A percentile compares a stretch with the other conserved stretches of the same genome.
These are phyloP conservation scores for Amanita phalloides DNA, from an alignment of 768 basidiomycete species.

Conservation along the genomic window DNA sequence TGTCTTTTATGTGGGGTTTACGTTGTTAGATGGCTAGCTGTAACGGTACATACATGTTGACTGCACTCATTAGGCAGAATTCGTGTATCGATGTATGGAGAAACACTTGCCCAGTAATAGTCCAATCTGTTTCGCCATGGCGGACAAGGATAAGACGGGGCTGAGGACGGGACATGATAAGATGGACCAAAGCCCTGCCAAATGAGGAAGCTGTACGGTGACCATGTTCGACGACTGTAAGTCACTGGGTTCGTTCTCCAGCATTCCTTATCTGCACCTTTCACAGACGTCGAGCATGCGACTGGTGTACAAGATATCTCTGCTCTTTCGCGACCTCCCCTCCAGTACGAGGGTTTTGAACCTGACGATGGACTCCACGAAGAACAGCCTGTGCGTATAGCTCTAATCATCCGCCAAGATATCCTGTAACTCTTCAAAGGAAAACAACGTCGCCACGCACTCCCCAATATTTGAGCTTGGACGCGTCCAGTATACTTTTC, in stretches of 20 bases:
- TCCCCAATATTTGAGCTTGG: conserved; percentile 73
- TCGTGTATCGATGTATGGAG: neutral
- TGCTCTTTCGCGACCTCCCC: conserved; percentile 35
- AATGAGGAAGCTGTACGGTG: neutral
- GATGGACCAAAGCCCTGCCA: neutral
- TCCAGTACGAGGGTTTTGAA: conserved; percentile 89
- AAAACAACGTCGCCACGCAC: conserved; percentile 17
- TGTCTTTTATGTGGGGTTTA: conserved; percentile 38
- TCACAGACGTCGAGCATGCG: conserved; percentile 82
- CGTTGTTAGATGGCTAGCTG: neutral
- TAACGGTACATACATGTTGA: conserved; percentile 2
- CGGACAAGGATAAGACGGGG: conserved; percentile 74
- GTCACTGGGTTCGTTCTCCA: conserved; percentile 14
- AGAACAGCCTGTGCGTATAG: conserved; percentile 17
- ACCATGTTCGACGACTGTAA: conserved; percentile 62
- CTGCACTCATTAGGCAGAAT: neutral
- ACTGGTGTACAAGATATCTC: conserved; percentile 34
- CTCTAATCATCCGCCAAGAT: neutral
- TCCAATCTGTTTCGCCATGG: conserved; percentile 95
- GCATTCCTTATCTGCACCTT: conserved; percentile 8
- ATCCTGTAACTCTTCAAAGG: conserved; percentile 13
- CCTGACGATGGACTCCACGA: conserved; percentile 43
- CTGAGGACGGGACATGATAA: conserved; percentile 32
- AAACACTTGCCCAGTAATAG: conserved; percentile 58
- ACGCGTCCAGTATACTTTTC: conserved; percentile 81